Conservation (phyloP, 2,329 filamentous ascomycete genomes). For the Cercospora citrullina region DNA sequence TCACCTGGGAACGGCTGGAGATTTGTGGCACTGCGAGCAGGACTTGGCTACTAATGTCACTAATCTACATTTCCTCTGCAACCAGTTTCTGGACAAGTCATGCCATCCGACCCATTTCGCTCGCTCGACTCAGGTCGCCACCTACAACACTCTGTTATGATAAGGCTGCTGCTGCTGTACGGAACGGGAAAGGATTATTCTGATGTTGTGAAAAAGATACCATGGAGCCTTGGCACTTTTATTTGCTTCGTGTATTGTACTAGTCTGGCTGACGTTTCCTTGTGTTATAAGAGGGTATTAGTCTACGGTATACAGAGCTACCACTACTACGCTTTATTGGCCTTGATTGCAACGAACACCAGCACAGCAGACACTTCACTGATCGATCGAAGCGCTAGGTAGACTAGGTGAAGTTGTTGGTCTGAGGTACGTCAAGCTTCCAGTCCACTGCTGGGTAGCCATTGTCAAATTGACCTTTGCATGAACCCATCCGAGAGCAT, state of each 20-base stretch:
- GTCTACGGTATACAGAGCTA: conserved; percentile 19
- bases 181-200: conserved; percentile 10
- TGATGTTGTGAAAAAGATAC: conserved; percentile 34
- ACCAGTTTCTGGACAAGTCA: conserved; percentile 24
- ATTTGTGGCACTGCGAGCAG: conserved; percentile 23
- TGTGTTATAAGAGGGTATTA: conserved; percentile 25
- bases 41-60: conserved; percentile 32
- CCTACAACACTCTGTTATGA: conserved; percentile 7
- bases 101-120: conserved; percentile 5
- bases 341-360: background rate
- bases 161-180: background rate
- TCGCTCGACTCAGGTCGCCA: background rate
- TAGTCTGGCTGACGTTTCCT: conserved; percentile 21
- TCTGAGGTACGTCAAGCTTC: background rate
- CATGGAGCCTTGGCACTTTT: conserved; percentile 31
- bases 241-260: conserved; percentile 25
- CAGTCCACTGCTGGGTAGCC: background rate
- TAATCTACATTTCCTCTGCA: conserved; percentile 35
- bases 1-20: conserved; percentile 17
- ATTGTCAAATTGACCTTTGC: too few species aligned
- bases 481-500: background rate
- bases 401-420: background rate
- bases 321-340: background rate
- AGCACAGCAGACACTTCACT: background rate
- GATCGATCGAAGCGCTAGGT: background rate